Evolutionary conservation across 2,329 filamentous ascomycete species (phyloP).

Genomic region (Paecilomyces variotii): DNA sequence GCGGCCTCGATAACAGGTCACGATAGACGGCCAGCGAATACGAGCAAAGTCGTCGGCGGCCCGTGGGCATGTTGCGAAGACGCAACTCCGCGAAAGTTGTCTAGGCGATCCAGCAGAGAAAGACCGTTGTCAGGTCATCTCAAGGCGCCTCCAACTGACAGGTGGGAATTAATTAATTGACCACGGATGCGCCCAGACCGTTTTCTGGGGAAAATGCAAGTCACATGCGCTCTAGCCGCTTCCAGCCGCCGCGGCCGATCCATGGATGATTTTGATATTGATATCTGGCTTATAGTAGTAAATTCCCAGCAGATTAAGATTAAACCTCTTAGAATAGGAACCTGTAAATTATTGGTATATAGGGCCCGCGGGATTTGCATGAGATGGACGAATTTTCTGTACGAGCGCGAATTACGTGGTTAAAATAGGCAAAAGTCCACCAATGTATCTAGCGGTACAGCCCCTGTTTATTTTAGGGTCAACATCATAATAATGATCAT

Average conservation of each 20-base stretch:
- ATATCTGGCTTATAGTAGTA: no score
- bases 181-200: background rate
- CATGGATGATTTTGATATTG: background rate
- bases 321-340: no score
- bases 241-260: background rate
- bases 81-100: background rate
- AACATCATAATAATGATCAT: no score
- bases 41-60: constrained; percentile 2
- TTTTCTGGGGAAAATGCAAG: constrained; percentile 17
- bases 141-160: constrained; percentile 17
- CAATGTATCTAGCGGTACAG: no score
- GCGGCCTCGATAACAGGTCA: constrained; percentile 1
- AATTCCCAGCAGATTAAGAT: no score
- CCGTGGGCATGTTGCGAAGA: constrained; percentile 6
- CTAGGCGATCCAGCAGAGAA: constrained; percentile 16
- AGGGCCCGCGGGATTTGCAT: no score
- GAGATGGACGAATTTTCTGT: no score
- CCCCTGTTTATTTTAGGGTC: no score
- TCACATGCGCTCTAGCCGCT: constrained; percentile 11
- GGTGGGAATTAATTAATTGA: constrained; percentile 5
- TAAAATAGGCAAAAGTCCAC: no score
- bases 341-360: no score
- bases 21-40: constrained; percentile 4
- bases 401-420: no score
- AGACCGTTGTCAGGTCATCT: constrained; percentile 22